phyloP scores from a whole-genome alignment of 352 stramenopile species.

The Plasmopara halstedii region DNA sequence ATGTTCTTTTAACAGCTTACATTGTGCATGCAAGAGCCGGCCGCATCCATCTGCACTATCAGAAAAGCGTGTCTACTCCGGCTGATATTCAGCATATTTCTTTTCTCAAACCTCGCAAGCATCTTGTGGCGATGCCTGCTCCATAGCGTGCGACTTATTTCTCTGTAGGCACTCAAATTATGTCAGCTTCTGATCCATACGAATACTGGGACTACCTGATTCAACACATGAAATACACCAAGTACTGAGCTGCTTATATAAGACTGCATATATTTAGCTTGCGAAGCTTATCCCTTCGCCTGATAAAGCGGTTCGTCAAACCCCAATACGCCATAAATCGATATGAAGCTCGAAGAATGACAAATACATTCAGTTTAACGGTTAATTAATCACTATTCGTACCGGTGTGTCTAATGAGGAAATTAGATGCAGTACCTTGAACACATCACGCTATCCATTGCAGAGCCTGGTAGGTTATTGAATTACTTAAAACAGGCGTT shows the following conservation, averaged over 20 bases:
- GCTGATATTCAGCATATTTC: slow-evolving; percentile 25
- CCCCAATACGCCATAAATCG: slow-evolving; percentile 53
- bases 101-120: slow-evolving; percentile 24
- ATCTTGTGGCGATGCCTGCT: slow-evolving; percentile 57
- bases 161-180: slow-evolving; percentile 16
- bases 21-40: slow-evolving; percentile 56
- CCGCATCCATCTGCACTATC: slow-evolving; percentile 61
- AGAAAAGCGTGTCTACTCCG: slow-evolving; percentile 54
- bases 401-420: too few species aligned
- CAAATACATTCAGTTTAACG: too few species aligned
- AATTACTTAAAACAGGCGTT: too few species aligned
- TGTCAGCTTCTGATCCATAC: background rate
- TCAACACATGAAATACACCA: slow-evolving; percentile 50
- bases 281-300: slow-evolving; percentile 35
- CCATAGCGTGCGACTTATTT: slow-evolving; percentile 45
- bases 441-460: too few species aligned
- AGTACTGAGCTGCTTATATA: slow-evolving; percentile 34
- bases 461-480: too few species aligned
- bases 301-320: slow-evolving; percentile 38
- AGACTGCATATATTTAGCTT: slow-evolving; percentile 48
- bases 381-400: too few species aligned
- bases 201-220: slow-evolving; percentile 24
- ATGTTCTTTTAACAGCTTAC: slow-evolving; percentile 16
- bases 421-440: too few species aligned
- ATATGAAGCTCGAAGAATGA: slow-evolving; percentile 7